These are phyloP conservation scores for Penicillium lagena DNA, from an alignment of 495 filamentous ascomycete genomes.

Conservation along the genomic window DNA sequence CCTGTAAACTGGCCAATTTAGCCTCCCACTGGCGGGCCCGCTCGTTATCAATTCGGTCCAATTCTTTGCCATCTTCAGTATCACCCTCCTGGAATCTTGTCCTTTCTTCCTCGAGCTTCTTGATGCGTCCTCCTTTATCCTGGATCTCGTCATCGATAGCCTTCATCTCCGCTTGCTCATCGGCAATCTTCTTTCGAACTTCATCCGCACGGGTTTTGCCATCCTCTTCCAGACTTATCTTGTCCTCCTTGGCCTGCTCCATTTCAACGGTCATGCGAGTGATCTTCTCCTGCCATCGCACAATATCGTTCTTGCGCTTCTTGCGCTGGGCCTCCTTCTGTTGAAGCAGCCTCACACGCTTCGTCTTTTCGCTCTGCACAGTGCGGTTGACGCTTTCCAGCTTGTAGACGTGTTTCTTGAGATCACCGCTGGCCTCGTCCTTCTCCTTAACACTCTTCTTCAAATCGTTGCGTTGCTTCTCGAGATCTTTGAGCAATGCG, in stretches of 20 bases:
- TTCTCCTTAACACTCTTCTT: conserved; percentile 72
- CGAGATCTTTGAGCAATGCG: conserved; percentile 49
- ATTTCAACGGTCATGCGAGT: conserved; percentile 41
- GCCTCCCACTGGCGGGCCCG: conserved; percentile 51
- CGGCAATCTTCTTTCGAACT: conserved; percentile 43
- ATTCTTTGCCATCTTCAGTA: conserved; percentile 43
- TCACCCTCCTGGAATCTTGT: conserved; percentile 41
- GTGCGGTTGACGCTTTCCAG: conserved; percentile 76
- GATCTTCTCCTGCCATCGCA: conserved; percentile 51
- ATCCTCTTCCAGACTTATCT: conserved; percentile 36
- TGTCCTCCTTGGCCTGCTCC: conserved; percentile 41
- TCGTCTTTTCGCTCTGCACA: conserved; percentile 72
- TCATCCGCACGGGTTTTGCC: conserved; percentile 40
- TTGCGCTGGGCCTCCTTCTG: conserved; percentile 57
- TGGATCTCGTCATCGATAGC: conserved; percentile 56
- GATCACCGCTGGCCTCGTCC: conserved; percentile 73
- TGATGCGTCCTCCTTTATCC: conserved; percentile 53
- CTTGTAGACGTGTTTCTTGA: conserved; percentile 73
- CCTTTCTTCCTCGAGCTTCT: conserved; percentile 55
- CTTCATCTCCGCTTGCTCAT: conserved; percentile 48
- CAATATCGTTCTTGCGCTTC: conserved; percentile 54
- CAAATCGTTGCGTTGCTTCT: conserved; percentile 65
- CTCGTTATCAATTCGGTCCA: conserved; percentile 48
- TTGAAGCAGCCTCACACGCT: conserved; percentile 63
- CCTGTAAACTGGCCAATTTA: conserved; percentile 40